These are phyloP conservation scores for Suillus ampliporus DNA, from an alignment of 768 basidiomycete species.

Conservation along the genomic window DNA sequence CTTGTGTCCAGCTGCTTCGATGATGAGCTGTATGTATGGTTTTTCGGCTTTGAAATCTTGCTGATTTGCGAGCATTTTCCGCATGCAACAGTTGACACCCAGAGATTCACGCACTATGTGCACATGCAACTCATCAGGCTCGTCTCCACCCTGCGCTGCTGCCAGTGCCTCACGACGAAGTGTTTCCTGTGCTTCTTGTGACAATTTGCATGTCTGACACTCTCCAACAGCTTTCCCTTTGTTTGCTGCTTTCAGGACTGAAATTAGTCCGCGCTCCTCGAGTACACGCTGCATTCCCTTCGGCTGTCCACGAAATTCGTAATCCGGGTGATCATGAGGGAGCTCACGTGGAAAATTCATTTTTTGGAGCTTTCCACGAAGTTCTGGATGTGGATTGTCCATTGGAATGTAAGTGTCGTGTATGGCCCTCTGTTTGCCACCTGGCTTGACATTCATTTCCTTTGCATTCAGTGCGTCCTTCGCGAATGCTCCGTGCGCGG, in stretches of 20 bases:
- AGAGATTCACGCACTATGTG: not conserved
- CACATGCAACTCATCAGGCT: not conserved
- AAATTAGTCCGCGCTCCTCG: constrained; percentile 5
- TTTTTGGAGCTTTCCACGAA: constrained; percentile 14
- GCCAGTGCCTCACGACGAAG: not conserved
- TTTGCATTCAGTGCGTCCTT: constrained; percentile 31
- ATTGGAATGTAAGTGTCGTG: constrained; percentile 23
- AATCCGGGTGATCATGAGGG: not conserved
- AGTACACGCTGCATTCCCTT: constrained; percentile 12
- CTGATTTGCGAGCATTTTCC: constrained; percentile 23
- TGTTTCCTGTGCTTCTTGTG: constrained; percentile 4
- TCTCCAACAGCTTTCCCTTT: constrained; percentile 11
- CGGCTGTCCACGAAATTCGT: constrained; percentile 6
- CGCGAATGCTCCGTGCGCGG: constrained; percentile 28
- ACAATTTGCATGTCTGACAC: not conserved
- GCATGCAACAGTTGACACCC: constrained; percentile 24
- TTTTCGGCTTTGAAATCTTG: constrained; percentile 27
- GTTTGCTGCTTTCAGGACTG: constrained; percentile 6
- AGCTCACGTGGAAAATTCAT: constrained; percentile 1
- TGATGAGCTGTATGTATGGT: constrained; percentile 23
- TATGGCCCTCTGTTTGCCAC: constrained; percentile 26
- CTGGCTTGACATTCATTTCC: constrained; percentile 32
- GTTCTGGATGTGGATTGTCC: constrained; percentile 17
- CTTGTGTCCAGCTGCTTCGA: constrained; percentile 26
- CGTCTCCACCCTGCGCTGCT: not conserved